Base-by-base conservation (phyloP, 2,329 filamentous ascomycete species). In the Penicillium sp. region DNA sequence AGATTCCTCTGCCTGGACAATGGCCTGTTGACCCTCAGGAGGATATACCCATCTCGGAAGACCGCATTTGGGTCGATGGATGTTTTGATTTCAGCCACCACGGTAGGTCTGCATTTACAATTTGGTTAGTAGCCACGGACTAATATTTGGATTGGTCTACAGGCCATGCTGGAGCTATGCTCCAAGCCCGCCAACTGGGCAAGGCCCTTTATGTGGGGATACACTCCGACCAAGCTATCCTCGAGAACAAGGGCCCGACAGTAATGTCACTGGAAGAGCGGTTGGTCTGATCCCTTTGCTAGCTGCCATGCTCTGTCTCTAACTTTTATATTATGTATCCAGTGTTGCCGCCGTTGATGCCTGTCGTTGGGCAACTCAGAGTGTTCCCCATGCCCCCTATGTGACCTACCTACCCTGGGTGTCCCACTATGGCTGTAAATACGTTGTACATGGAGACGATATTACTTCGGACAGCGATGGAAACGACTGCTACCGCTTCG, bases 71-170 rank as follows among this genome's bases (percentile, higher is more conserved):
- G 95, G 88, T 99, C 22, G 93, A 99, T 70, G 93, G 93, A 55
- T 99, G 93, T 78, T 99, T 96, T 75, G 93, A 99, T 76, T 99
- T 99, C 74, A 95, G 91, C 74, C 93, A 99, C 71, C 93, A 97
- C 70, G 93, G 88, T 89, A 71, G 59, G 75, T 44, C 31, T 19
- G 19, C 29, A 22, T 45, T 33, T 44, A 30, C 19, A 22, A 22
- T 36, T 33, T 29, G 42, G 36, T 50, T 38, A 48, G 49, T 46
- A 16, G 18, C 4, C 48, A 43, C 63, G 11, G 27, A 11, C 48
- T 53, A 46, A 53, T 29, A 4, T 0, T 16, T 16, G n/a, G 8
- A 10, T 22, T 5, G 10, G 1, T 38, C 10, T 49, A 19, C 40
- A 92, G 88, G 93, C 63, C 93, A 99, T 76, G 93, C 93, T 4